Evolutionary conservation across 2,329 filamentous ascomycete species (phyloP).

Genomic region (Dryadomyces quercivorus): DNA sequence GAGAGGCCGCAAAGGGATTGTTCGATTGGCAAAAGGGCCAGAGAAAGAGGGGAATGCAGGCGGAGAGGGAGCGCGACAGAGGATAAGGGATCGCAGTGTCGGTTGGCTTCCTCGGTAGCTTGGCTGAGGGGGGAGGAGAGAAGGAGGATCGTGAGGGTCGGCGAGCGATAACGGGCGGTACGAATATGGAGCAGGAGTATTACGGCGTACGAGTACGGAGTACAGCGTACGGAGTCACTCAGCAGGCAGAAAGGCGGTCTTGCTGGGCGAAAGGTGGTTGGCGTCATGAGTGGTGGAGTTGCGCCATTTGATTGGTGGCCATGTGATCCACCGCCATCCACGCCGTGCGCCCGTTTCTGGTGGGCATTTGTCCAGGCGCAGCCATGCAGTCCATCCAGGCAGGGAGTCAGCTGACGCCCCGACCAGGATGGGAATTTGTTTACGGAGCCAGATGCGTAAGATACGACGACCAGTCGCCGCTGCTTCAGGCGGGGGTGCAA

Average conservation of each 20-base stretch:
- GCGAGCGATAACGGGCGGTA: background rate
- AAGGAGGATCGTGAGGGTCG: background rate
- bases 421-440: background rate
- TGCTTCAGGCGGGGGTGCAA: too few relatives aligned
- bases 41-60: background rate
- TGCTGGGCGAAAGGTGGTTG: conserved; percentile 6
- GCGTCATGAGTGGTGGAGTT: conserved; percentile 8
- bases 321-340: background rate
- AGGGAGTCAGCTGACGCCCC: background rate
- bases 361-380: background rate
- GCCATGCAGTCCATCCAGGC: background rate
- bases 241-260: background rate
- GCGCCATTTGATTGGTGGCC: conserved; percentile 5
- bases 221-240: background rate
- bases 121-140: background rate
- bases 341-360: too few relatives aligned
- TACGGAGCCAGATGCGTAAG: too few relatives aligned
- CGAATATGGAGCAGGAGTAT: too few relatives aligned
- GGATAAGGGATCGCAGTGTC: background rate
- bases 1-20: background rate
- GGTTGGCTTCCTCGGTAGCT: background rate
- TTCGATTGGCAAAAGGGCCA: background rate
- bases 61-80: background rate
- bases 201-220: background rate
- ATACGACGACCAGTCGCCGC: background rate